These are phyloP conservation scores for Echium plantagineum DNA, from an alignment of 257 asterid genomes.

Conservation along the genomic window DNA sequence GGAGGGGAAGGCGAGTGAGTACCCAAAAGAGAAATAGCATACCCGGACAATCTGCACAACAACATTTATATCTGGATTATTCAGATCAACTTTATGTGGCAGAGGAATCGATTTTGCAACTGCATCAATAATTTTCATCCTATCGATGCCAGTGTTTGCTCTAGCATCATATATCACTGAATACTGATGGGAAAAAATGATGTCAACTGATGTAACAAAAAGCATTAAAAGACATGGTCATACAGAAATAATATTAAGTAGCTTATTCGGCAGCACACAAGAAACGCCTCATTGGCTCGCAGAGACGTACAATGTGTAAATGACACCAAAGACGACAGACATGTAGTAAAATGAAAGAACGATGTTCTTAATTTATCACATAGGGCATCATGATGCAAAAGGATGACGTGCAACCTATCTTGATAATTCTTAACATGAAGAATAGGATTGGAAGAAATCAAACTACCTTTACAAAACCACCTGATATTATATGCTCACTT, in stretches of 20 bases:
- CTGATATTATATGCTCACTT: too few species aligned
- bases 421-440: too few species aligned
- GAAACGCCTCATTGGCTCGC: background rate
- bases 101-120: conserved; percentile 79
- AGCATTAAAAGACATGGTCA: background rate
- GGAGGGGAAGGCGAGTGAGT: too few species aligned
- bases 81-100: conserved; percentile 75
- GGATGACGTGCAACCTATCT: too few species aligned
- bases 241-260: background rate
- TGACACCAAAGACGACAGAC: background rate
- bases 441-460: too few species aligned
- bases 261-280: background rate
- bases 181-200: conserved; percentile 30
- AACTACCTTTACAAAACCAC: too few species aligned
- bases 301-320: background rate
- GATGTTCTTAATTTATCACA: too few species aligned
- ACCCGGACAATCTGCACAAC: conserved; percentile 89
- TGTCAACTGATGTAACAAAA: background rate
- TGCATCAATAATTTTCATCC: conserved; percentile 58
- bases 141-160: conserved; percentile 83
- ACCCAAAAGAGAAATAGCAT: conserved; percentile 6
- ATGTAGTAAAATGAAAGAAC: background rate
- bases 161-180: conserved; percentile 86
- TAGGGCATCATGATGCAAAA: too few species aligned
- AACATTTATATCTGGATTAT: conserved; percentile 67